Conservation (phyloP, 768 basidiomycete species). For the Leccinum broughii region DNA sequence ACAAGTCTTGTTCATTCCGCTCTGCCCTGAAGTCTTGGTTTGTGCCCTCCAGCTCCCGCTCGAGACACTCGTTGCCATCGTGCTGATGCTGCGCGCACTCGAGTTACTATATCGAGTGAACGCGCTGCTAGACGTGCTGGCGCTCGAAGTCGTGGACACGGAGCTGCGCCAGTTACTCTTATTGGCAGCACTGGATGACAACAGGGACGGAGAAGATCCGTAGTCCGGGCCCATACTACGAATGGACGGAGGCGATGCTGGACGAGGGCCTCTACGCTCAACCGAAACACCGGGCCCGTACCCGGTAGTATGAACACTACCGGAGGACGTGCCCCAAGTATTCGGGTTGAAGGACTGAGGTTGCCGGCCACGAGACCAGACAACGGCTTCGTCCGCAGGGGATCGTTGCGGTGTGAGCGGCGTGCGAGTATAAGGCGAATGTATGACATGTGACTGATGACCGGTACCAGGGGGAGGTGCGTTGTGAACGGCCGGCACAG, state of each 20-base stretch:
- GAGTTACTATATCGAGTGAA: constrained; percentile 78
- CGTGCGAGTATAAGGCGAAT: constrained; percentile 30
- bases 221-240: constrained; percentile 48
- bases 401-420: constrained; percentile 35
- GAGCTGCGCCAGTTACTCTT: constrained; percentile 74
- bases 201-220: constrained; percentile 56
- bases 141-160: constrained; percentile 66
- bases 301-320: constrained; percentile 10
- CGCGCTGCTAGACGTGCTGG: constrained; percentile 62
- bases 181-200: constrained; percentile 46
- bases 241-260: constrained; percentile 58
- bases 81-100: constrained; percentile 71
- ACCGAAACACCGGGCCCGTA: constrained; percentile 12
- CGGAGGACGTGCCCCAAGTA: constrained; percentile 23
- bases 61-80: constrained; percentile 79
- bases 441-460: constrained; percentile 14
- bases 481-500: constrained; percentile 13
- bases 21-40: constrained; percentile 19
- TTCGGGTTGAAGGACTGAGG: constrained; percentile 23
- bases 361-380: constrained; percentile 53
- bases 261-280: constrained; percentile 44
- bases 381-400: constrained; percentile 43
- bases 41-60: constrained; percentile 71
- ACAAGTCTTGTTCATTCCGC: constrained; percentile 13
- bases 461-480: neutral